Evolutionary conservation across 2,329 filamentous ascomycete genomes (phyloP), one percentile per base, ranked within the genome.

Genomic region (Colletotrichum melonis): DNA sequence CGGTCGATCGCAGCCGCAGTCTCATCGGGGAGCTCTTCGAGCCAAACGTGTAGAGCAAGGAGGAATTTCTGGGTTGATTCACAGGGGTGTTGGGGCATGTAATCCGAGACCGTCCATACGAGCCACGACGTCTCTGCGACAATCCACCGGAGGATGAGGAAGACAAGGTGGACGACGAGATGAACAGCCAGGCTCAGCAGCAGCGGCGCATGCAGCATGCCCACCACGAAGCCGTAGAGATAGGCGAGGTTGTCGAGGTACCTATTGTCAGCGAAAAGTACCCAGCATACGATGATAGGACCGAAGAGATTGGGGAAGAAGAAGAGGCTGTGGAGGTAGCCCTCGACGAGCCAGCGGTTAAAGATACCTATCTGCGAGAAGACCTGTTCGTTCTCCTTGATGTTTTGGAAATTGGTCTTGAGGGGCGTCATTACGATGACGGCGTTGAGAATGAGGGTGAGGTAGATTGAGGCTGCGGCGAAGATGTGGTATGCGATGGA

Each of bases 161-260:
- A 60, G 11, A 38, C 9, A 3, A 46, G 16, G 3, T 67, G 60
- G 2, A 66, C 22, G 26, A 52, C 8, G 16, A 70, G 22, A 11
- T 52, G 30, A 2, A 70, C 8, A 1, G 42, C 30, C 22, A 73
- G 1, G 22, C 60, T 65, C 1, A 52, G n/a, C 5, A 71, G 42
- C 46, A 73, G 7, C 0, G 72, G 72, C 2, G 46, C 7, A 32
- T 74, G 72, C 24, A 72, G 28, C 6, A 68, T 12, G 12, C 68
- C 72, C 24, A 72, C 55, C 24, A 30, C 8, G 59, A 74, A 74
- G 9, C 72, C 72, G 16, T 74, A 74, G 4, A 73, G 19, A 56
- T 73, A 60, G 4, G 60, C 67, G 46, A 71, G 55, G 4, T 60
- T 28, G 26, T 73, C 67, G 35, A 73, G 67, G 6, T 28, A 4